phyloP scores from a whole-genome alignment of 176 grass and related monocot species.

The Ensete glaucum region DNA sequence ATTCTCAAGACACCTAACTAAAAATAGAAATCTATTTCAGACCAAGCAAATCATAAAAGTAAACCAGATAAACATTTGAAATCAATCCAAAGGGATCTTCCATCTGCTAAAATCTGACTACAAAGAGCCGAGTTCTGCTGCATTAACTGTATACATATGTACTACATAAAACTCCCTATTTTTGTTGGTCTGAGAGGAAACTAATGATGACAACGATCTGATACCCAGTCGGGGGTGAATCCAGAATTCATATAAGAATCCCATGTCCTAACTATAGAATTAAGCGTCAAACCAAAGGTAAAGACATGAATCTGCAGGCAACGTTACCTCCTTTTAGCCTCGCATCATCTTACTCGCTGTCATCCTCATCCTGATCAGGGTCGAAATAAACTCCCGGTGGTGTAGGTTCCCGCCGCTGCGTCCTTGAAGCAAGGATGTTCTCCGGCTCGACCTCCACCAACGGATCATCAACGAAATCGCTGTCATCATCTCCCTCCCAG shows the following conservation, averaged over 20 bases:
- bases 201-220: background rate
- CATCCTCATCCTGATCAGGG: constrained; percentile 28
- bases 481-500: constrained; percentile 19
- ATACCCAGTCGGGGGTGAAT: background rate
- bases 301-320: background rate
- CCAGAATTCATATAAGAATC: background rate
- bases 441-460: constrained; percentile 51
- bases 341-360: constrained; percentile 1
- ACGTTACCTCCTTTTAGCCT: background rate
- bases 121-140: background rate
- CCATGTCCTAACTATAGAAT: background rate
- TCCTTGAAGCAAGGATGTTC: constrained; percentile 55
- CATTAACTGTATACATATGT: background rate
- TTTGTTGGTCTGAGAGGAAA: background rate
- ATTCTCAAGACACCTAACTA: too few relatives aligned
- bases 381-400: constrained; percentile 41
- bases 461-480: constrained; percentile 43
- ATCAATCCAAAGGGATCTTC: background rate
- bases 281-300: background rate
- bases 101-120: background rate
- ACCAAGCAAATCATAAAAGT: too few relatives aligned
- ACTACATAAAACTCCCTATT: background rate
- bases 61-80: background rate
- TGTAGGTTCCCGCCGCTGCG: constrained; percentile 34
- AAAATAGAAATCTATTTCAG: too few relatives aligned